These are phyloP conservation scores for Hypericum perforatum DNA, from an alignment of 345 rosid genomes.

Conservation along the genomic window DNA sequence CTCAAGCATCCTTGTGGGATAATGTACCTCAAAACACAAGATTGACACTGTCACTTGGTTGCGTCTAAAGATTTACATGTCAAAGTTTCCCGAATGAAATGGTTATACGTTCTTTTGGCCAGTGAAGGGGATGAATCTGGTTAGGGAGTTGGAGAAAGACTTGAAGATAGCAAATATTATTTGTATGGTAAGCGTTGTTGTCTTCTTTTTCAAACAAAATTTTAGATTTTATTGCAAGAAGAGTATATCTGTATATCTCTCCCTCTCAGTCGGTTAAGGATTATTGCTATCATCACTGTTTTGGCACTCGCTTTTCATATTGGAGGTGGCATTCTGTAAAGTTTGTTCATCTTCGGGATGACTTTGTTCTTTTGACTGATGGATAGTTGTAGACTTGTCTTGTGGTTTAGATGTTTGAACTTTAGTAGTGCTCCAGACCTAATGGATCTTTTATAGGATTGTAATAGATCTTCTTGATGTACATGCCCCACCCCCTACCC, in stretches of 20 bases:
- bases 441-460: too few species aligned
- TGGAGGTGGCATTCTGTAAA: conserved; percentile 17
- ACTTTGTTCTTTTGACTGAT: too few species aligned
- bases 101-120: conserved; percentile 47
- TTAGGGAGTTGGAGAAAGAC: conserved; percentile 93
- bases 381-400: too few species aligned
- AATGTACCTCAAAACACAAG: too few species aligned
- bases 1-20: too few species aligned
- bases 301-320: conserved; percentile 2
- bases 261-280: neutral
- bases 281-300: neutral
- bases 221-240: neutral
- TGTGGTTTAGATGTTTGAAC: too few species aligned
- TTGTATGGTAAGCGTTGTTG: conserved; percentile 58
- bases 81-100: conserved; percentile 10
- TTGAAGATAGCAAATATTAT: conserved; percentile 92
- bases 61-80: neutral
- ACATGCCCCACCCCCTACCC: too few species aligned
- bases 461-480: too few species aligned
- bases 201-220: conserved; percentile 4
- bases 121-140: conserved; percentile 99
- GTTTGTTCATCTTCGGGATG: neutral
- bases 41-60: too few species aligned
- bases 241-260: neutral
- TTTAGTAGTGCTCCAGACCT: too few species aligned